Evolutionary conservation across 2,329 filamentous ascomycete species (phyloP).

Genomic region (Phialemoniopsis sp.): DNA sequence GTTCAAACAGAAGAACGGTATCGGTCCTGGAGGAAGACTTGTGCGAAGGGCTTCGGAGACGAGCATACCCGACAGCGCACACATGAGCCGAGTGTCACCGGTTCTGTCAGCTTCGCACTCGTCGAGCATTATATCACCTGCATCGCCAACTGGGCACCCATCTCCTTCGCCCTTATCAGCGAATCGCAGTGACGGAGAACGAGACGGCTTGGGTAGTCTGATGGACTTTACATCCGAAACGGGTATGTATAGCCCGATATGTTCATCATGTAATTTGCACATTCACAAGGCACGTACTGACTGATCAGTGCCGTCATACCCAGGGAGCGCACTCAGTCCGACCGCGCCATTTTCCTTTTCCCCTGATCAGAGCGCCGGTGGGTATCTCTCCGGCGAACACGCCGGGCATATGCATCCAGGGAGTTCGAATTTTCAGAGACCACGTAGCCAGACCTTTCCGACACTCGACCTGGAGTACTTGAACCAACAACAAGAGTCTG

Average conservation of each 20-base stretch:
- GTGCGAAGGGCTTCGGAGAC: conserved; percentile 58
- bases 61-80: conserved; percentile 66
- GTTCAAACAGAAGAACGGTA: conserved; percentile 84
- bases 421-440: conserved; percentile 60
- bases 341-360: conserved; percentile 72
- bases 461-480: conserved; percentile 60
- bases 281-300: conserved; percentile 37
- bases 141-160: conserved; percentile 62
- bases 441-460: conserved; percentile 85
- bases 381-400: conserved; percentile 48
- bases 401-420: conserved; percentile 27
- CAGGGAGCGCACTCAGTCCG: conserved; percentile 68
- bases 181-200: conserved; percentile 65
- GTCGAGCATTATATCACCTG: conserved; percentile 65
- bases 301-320: conserved; percentile 61
- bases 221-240: conserved; percentile 53
- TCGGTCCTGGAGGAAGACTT: conserved; percentile 39
- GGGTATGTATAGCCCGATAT: conserved; percentile 36
- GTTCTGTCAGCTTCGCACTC: conserved; percentile 42
- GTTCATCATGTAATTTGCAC: no score
- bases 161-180: conserved; percentile 69
- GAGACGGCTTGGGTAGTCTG: conserved; percentile 51
- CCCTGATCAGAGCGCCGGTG: conserved; percentile 65
- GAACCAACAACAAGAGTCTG: conserved; percentile 34
- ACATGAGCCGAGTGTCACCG: conserved; percentile 23